Conservation (phyloP, 2,329 filamentous ascomycete genomes). For the Fusarium veterinarium region DNA sequence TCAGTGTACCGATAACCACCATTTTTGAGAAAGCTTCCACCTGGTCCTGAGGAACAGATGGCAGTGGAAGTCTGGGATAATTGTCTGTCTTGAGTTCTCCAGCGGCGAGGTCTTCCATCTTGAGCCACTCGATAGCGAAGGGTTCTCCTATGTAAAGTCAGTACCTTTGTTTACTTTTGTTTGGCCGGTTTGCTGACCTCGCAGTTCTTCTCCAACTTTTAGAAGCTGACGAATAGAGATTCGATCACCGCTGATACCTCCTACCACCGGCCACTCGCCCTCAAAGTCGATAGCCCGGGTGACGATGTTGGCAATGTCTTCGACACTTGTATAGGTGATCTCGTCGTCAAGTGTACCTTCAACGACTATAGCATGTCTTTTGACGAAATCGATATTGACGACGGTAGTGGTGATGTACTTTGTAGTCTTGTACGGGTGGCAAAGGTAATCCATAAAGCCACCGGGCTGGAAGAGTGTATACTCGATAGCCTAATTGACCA, state of each 20-base stretch:
- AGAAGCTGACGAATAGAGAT: background rate
- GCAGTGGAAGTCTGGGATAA: background rate
- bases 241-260: background rate
- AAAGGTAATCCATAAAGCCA: conserved; percentile 17
- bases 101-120: background rate
- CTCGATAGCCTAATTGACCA: background rate
- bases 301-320: background rate
- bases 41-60: background rate
- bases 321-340: background rate
- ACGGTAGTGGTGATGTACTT: background rate
- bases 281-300: background rate
- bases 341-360: background rate
- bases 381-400: background rate
- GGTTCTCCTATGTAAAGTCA: background rate
- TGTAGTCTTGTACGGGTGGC: background rate
- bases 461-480: conserved; percentile 3
- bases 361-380: background rate
- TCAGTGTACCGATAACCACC: background rate
- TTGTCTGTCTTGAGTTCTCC: background rate
- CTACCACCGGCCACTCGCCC: background rate
- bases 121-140: conserved; percentile 5
- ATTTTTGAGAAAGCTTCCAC: conserved; percentile 16
- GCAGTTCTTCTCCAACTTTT: background rate
- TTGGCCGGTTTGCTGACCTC: background rate
- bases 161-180: fast-evolving